phyloP scores from a whole-genome alignment of 345 rosid species.

The Brassica nigra region DNA sequence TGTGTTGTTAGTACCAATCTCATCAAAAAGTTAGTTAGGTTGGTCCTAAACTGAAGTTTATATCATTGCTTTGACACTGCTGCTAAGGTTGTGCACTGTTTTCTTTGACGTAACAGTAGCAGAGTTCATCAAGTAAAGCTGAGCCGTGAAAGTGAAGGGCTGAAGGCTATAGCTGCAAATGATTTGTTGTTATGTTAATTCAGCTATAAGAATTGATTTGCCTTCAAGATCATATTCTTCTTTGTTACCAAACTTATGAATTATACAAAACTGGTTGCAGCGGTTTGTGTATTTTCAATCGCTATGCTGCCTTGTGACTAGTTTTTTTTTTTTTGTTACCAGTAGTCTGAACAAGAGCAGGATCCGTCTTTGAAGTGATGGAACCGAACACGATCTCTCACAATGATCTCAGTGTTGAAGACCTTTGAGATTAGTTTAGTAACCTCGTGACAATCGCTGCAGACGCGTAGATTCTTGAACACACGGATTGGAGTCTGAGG shows the following conservation, averaged over 20 bases:
- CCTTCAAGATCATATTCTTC: neutral
- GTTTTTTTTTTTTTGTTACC: constrained; percentile 47
- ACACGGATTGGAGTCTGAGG: constrained; percentile 64
- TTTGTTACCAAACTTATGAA: constrained; percentile 23
- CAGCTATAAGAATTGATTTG: constrained; percentile 9
- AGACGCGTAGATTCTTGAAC: constrained; percentile 80
- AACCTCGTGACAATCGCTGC: constrained; percentile 74
- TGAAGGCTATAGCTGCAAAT: neutral
- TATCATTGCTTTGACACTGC: too few relatives aligned
- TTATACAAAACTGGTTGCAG: constrained; percentile 24
- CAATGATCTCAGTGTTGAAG: constrained; percentile 65
- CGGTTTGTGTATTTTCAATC: neutral
- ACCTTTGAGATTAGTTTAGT: constrained; percentile 64
- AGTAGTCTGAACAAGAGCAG: constrained; percentile 79
- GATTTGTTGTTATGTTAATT: constrained; percentile 17
- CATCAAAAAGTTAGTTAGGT: too few relatives aligned
- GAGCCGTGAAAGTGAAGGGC: too few relatives aligned
- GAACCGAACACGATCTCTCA: constrained; percentile 75
- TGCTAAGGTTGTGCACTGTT: neutral
- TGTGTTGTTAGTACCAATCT: too few relatives aligned
- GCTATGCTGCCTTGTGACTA: constrained; percentile 30
- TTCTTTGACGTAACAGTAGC: neutral
- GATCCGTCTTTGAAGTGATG: constrained; percentile 78
- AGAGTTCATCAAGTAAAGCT: neutral
- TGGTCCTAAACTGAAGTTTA: too few relatives aligned